These are phyloP conservation scores for Solanum peruvianum DNA, from an alignment of 257 asterid genomes.

Conservation along the genomic window DNA sequence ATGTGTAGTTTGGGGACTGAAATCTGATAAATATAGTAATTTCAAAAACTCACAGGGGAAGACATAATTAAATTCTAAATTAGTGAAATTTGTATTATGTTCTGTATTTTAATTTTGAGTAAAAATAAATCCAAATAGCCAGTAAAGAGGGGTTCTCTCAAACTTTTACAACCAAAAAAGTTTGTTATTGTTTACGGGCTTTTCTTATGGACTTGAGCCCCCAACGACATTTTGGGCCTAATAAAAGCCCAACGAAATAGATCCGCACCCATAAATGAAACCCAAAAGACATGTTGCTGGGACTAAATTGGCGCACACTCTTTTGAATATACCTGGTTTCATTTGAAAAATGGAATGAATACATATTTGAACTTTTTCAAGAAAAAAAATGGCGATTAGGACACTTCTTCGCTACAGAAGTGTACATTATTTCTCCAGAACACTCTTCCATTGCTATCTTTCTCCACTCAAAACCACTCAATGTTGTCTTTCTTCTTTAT, in stretches of 20 bases:
- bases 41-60: not conserved
- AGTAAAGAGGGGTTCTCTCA: not conserved
- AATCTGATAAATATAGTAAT: not conserved
- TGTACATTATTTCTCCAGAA: not conserved
- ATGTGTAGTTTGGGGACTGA: not conserved
- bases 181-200: not conserved
- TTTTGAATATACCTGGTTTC: not conserved
- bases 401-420: not conserved
- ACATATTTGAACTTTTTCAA: not conserved
- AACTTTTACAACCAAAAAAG: not conserved
- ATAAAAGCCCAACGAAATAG: not conserved
- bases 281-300: not conserved
- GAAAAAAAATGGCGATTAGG: slow-evolving; percentile 26
- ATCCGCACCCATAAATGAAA: not conserved
- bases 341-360: not conserved
- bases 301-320: not conserved
- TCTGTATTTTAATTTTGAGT: not conserved
- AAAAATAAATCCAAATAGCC: not conserved
- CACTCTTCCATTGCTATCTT: slow-evolving; percentile 5
- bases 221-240: not conserved
- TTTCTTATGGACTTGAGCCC: not conserved
- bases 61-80: not conserved
- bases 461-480: not conserved
- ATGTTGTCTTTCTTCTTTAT: not conserved
- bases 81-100: not conserved